phyloP scores from a whole-genome alignment of 768 basidiomycete species.

The Cyclocybe aegerita region DNA sequence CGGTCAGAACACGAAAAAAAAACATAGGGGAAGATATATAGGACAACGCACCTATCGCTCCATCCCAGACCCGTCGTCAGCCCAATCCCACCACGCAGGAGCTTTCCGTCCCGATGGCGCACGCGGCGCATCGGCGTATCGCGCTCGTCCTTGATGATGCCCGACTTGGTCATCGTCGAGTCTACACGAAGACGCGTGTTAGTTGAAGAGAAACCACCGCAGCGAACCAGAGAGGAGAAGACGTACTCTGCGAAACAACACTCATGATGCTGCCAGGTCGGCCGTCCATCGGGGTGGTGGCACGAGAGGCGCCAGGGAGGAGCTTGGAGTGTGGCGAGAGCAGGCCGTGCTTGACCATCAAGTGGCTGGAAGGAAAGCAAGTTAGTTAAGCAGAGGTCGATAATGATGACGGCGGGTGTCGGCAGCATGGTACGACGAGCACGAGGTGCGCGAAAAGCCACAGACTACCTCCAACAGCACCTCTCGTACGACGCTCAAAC shows the following conservation, averaged over 20 bases:
- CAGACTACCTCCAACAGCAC: background rate
- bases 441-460: too few relatives aligned
- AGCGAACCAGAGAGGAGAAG: constrained; percentile 1
- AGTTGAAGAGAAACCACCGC: background rate
- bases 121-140: constrained; percentile 57
- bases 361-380: constrained; percentile 40
- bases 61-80: constrained; percentile 73
- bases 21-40: constrained; percentile 2
- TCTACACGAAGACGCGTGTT: constrained; percentile 4
- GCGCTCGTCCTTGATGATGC: constrained; percentile 50
- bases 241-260: constrained; percentile 32
- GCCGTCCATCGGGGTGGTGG: constrained; percentile 21
- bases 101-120: constrained; percentile 60
- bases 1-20: background rate
- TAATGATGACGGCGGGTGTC: too few relatives aligned
- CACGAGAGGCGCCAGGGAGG: constrained; percentile 35
- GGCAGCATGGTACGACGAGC: too few relatives aligned
- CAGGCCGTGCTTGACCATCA: constrained; percentile 68
- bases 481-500: background rate
- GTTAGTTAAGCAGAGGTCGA: too few relatives aligned
- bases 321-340: constrained; percentile 67
- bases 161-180: constrained; percentile 34
- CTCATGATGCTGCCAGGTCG: constrained; percentile 36
- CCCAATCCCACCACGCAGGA: constrained; percentile 62
- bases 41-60: constrained; percentile 62